phyloP scores from a whole-genome alignment of 495 filamentous ascomycete species.

The Penicillium paxilli region DNA sequence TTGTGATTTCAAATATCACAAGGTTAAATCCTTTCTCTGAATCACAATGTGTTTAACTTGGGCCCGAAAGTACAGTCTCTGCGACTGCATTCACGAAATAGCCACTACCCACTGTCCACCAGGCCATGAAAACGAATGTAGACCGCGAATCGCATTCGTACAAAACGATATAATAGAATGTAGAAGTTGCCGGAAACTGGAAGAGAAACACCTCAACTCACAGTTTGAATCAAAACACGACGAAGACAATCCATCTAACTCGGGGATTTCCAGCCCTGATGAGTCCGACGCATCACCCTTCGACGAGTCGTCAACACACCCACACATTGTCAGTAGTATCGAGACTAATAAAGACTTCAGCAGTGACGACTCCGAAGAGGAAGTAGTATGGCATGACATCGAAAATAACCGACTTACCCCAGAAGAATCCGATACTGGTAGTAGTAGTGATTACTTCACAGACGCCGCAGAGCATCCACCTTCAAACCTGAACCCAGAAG shows the following conservation, averaged over 20 bases:
- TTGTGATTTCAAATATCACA: too few relatives aligned
- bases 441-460: not conserved
- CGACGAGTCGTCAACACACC: not conserved
- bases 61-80: conserved; percentile 18
- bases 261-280: too few relatives aligned
- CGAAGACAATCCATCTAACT: too few relatives aligned
- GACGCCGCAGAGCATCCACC: not conserved
- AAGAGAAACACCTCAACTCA: too few relatives aligned
- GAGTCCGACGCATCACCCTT: too few relatives aligned
- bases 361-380: not conserved
- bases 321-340: not conserved
- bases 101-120: conserved; percentile 3
- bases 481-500: too few relatives aligned
- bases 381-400: not conserved
- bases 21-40: not conserved
- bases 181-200: too few relatives aligned
- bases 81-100: conserved; percentile 22
- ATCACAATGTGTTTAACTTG: conserved; percentile 19
- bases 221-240: too few relatives aligned
- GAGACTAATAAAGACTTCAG: too few relatives aligned
- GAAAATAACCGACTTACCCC: too few relatives aligned
- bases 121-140: conserved; percentile 2
- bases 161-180: conserved; percentile 8
- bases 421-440: too few relatives aligned
- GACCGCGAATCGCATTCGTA: conserved; percentile 3